Base-by-base conservation (phyloP, 768 basidiomycete genomes). In the Tylopilus rubrobrunneus region DNA sequence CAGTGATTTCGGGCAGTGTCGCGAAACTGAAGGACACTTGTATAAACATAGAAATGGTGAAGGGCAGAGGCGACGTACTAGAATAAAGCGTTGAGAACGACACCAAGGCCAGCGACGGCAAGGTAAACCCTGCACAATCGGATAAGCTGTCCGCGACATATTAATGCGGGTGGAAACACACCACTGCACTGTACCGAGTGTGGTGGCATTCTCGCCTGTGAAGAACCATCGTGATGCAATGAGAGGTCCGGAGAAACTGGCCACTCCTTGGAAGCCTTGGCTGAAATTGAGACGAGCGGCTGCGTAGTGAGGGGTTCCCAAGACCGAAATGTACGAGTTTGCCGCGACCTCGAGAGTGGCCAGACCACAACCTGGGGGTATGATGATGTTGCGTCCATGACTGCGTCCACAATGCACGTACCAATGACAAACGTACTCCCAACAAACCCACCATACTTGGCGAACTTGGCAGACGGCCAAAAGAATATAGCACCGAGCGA, bases 201-300 rank as follows among this genome's bases (percentile, higher is more conserved):
- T 75, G 25, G 71, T 78, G 7, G 77, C 79, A 66, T 89, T 87
- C 46, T 67, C 76, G 5, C 82, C 87, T 2, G 71, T 73, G 76
- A 89, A 87, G 73, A 89, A 90, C 77, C 81, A 88, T 49, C 81
- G 75, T 5, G 85, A 81, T 23, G 86, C 87, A 60, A 89, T 89
- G 59, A 89, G 77, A 19, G 88, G 87, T 4, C 89, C 83, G 9
- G 81, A 75, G 64, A 89, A 88, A 4, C 82, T 81, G 0, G 87
- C 87, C 41, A 90, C 74, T 23, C 87, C 88, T 62, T 88, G 86
- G 73, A 86, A 88, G 5, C 85, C 85, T 71, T 90, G 89, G 55
- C 85, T 86, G 67, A 89, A 86, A 67, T 88, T 89, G 48, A 91
- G 76, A 28, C 88, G 78, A 61, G 85, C 83, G 14, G 86, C 85